These are phyloP conservation scores for Infundibulicybe gibba DNA, from an alignment of 768 basidiomycete genomes.

Conservation along the genomic window DNA sequence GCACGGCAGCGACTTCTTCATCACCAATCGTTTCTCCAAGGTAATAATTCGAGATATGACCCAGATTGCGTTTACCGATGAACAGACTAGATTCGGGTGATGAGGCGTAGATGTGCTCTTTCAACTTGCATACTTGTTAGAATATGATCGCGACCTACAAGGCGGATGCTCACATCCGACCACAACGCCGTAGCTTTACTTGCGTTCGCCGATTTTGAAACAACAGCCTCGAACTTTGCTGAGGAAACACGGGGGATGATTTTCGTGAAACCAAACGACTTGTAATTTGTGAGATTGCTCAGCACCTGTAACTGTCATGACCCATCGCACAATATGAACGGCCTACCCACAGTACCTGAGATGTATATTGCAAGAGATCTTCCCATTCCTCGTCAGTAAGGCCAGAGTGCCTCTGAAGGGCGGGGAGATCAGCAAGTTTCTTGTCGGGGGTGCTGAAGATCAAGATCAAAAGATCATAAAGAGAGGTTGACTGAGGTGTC, in stretches of 20 bases:
- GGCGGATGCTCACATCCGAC: constrained; percentile 43
- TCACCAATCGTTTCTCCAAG: constrained; percentile 71
- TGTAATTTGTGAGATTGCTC: constrained; percentile 72
- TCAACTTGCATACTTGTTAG: constrained; percentile 41
- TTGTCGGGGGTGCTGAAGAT: constrained; percentile 58
- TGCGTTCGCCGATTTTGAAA: constrained; percentile 58
- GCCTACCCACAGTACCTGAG: constrained; percentile 46
- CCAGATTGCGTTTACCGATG: constrained; percentile 76
- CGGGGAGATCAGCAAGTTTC: constrained; percentile 51
- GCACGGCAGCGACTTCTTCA: constrained; percentile 73
- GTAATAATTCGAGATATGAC: constrained; percentile 86
- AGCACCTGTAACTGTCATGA: constrained; percentile 33
- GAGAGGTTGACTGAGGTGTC: constrained; percentile 64
- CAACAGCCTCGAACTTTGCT: constrained; percentile 59
- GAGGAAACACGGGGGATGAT: constrained; percentile 69
- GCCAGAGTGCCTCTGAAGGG: constrained; percentile 49
- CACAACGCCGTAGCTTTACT: constrained; percentile 56
- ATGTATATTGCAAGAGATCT: constrained; percentile 65
- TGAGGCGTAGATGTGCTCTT: constrained; percentile 68
- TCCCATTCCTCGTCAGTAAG: constrained; percentile 63
- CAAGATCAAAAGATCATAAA: constrained; percentile 70
- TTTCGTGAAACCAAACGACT: constrained; percentile 82
- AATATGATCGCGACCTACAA: neutral
- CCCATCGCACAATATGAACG: neutral
- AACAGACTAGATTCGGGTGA: constrained; percentile 63